Evolutionary conservation across 2,329 filamentous ascomycete genomes (phyloP), one percentile per base, ranked within the genome.

Genomic region (Talaromyces sp.): DNA sequence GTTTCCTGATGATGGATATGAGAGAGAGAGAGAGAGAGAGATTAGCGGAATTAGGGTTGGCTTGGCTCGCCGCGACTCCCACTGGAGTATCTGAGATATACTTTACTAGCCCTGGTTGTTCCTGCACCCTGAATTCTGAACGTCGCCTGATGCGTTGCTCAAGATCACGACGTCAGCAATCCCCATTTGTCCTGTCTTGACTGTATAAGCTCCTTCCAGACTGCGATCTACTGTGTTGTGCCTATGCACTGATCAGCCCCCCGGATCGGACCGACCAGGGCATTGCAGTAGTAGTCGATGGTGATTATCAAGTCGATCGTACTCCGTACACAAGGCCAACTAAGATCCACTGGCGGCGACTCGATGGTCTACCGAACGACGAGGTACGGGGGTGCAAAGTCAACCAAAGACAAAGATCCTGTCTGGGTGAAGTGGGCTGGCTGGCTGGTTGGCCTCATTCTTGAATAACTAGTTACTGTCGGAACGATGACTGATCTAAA

Each of bases 191-290:
- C 28, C 16, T 16, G 23, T 14, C 5, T 50, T 28, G 14, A 23
- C 11, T 18, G 11, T 40, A 23, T 16, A 5, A 25, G 23, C 39
- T 18, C 16, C 7, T 7, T 9, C 39, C 16, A 23, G n/a, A 5
- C 31, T 40, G 23, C 37, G 54, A 52, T 52, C 25, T 31, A 18
- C 9, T n/a, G 8, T 39, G 18, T 12, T 25, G 18, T n/a, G n/a
- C 5, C 18, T 35, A 35, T n/a, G 31, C 35, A 57, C 54, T 6
- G 39, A 58, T 58, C 37, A 58, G 39, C 40, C 28, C n/a, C 5
- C 7, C 56, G 56, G 56, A 58, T 48, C 56, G 56, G 56, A 46
- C 39, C 28, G 56, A 28, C 56, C 23, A n/a, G 28, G 40, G 56
- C 40, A 23, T 25, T 58, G 56, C 56, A 48, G 56, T 31, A 42